These are phyloP conservation scores for Solanum acaule DNA, from an alignment of 257 asterid genomes.

Conservation along the genomic window DNA sequence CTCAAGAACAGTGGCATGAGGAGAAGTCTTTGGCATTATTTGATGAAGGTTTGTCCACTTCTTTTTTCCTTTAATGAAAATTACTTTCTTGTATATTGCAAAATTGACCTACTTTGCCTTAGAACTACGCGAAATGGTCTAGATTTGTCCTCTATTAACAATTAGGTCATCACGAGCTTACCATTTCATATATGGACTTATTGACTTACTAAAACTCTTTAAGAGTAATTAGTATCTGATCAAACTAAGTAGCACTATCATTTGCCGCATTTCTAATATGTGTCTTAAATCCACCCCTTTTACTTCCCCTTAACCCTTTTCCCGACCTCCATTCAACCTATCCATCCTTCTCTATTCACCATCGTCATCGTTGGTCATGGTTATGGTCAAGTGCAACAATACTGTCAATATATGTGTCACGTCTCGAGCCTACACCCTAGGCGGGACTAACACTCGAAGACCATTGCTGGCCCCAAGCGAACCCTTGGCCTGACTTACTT, in stretches of 20 bases:
- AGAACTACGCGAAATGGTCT: neutral
- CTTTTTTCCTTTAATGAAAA: neutral
- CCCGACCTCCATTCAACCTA: neutral
- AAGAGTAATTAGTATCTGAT: neutral
- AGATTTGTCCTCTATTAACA: neutral
- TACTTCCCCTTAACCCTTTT: neutral
- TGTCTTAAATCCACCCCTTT: neutral
- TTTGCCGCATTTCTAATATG: neutral
- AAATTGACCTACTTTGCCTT: neutral
- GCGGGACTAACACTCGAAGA: too few species aligned
- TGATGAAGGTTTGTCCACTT: slow-evolving; percentile 53
- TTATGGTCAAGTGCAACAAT: neutral
- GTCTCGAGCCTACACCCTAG: too few species aligned
- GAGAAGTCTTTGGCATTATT: slow-evolving; percentile 66
- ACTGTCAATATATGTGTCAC: neutral
- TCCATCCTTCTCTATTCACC: neutral
- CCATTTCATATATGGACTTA: neutral
- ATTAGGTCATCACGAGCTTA: neutral
- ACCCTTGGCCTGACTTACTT: too few species aligned
- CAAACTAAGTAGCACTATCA: neutral
- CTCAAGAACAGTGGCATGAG: slow-evolving; percentile 82
- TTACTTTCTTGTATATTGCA: neutral
- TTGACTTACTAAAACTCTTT: neutral
- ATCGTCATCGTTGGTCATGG: neutral
- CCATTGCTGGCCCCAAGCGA: too few species aligned